These are phyloP conservation scores for Picochlorum sp. DNA, from an alignment of 139 green algal species.

Conservation along the genomic window DNA sequence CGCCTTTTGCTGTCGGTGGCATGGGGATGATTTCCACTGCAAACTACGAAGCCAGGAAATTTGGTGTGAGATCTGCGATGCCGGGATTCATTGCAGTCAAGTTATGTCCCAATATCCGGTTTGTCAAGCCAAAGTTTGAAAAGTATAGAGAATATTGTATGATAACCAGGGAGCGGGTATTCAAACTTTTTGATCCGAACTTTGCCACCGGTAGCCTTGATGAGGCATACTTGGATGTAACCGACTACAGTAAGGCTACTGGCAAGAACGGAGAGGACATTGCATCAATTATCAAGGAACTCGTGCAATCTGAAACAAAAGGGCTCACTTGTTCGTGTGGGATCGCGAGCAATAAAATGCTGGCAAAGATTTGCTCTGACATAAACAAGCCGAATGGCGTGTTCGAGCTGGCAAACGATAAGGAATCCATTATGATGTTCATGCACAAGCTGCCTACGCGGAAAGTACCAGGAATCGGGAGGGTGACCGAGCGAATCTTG, in stretches of 20 bases:
- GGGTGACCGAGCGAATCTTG: constrained; percentile 62
- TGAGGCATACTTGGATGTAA: constrained; percentile 77
- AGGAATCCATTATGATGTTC: constrained; percentile 45
- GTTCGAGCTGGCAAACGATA: constrained; percentile 34
- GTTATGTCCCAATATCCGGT: constrained; percentile 72
- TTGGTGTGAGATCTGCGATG: constrained; percentile 78
- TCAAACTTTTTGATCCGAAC: constrained; percentile 56
- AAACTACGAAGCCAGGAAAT: constrained; percentile 71
- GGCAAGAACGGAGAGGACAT: constrained; percentile 38
- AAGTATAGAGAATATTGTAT: constrained; percentile 24
- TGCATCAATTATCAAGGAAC: constrained; percentile 34
- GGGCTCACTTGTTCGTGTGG: constrained; percentile 65
- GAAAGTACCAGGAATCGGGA: constrained; percentile 69
- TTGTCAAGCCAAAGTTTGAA: constrained; percentile 42
- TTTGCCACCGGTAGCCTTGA: constrained; percentile 66
- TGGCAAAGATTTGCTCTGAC: constrained; percentile 77
- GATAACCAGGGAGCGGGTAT: constrained; percentile 21
- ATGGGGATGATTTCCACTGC: constrained; percentile 84
- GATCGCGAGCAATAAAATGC: constrained; percentile 63
- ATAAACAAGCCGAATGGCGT: constrained; percentile 83
- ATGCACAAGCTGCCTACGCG: constrained; percentile 53
- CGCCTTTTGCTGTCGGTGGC: constrained; percentile 75
- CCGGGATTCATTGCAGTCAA: constrained; percentile 72
- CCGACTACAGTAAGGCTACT: constrained; percentile 43
- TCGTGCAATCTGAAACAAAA: constrained; percentile 32